These are phyloP conservation scores for Corymbia maculata DNA, from an alignment of 345 rosid genomes.

Conservation along the genomic window DNA sequence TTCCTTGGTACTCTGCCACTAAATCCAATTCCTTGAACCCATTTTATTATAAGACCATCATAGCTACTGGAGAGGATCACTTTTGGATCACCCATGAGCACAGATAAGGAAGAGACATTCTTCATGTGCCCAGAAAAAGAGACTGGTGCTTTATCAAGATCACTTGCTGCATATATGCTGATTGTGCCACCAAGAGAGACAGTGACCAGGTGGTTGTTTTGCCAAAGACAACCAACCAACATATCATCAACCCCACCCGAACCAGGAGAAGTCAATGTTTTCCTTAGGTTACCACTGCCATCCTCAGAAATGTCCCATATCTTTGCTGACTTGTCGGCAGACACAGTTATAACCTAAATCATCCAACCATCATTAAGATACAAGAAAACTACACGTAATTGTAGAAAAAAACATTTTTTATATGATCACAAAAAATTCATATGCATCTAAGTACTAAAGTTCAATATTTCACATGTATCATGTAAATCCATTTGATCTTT, in stretches of 20 bases:
- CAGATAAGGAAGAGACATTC: slow-evolving; percentile 63
- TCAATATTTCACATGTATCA: background rate
- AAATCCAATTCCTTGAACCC: slow-evolving; percentile 88
- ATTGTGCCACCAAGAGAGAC: slow-evolving; percentile 91
- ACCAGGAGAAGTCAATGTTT: slow-evolving; percentile 56
- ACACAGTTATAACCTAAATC: slow-evolving; percentile 69
- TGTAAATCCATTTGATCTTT: background rate
- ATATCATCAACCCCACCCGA: slow-evolving; percentile 87
- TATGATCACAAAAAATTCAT: background rate
- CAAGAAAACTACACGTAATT: background rate
- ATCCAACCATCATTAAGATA: background rate
- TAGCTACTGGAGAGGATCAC: slow-evolving; percentile 69
- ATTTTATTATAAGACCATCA: slow-evolving; percentile 83
- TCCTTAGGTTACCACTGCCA: slow-evolving; percentile 58
- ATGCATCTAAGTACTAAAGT: background rate
- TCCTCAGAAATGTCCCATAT: slow-evolving; percentile 79
- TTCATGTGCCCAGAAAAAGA: slow-evolving; percentile 86
- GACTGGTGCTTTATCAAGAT: slow-evolving; percentile 65
- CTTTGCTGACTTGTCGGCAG: slow-evolving; percentile 98
- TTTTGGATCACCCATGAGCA: slow-evolving; percentile 53
- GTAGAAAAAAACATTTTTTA: background rate
- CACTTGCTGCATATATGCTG: slow-evolving; percentile 60
- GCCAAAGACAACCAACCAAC: slow-evolving; percentile 97
- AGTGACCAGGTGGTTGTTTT: slow-evolving; percentile 71
- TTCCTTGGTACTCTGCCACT: slow-evolving; percentile 64